A percentile compares a stretch with the other conserved stretches of the same genome.
phyloP scores from a whole-genome alignment of 176 grass and related monocot genomes.

The Phoenix roebelenii region DNA sequence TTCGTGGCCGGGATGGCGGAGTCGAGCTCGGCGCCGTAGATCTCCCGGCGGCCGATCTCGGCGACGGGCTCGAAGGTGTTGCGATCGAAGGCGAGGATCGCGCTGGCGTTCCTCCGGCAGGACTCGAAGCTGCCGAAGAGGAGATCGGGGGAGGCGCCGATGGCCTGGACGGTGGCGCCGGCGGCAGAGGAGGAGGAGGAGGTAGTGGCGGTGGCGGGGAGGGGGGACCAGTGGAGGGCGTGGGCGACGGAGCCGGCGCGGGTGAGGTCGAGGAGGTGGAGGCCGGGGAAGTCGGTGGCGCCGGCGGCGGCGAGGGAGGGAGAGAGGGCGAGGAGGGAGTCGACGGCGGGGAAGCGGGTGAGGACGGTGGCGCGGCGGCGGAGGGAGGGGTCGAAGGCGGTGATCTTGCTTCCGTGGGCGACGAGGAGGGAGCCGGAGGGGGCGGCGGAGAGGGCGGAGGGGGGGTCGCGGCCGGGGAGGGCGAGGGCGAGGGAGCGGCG shows the following conservation, averaged over 20 bases:
- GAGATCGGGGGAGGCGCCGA: slow-evolving; percentile 25
- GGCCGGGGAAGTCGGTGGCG: slow-evolving; percentile 52
- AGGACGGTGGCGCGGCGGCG: slow-evolving; percentile 38
- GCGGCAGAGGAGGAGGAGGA: slow-evolving; percentile 22
- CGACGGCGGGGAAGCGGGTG: slow-evolving; percentile 51
- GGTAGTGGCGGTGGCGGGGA: slow-evolving; percentile 18
- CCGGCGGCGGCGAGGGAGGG: slow-evolving; percentile 33
- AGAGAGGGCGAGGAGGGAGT: slow-evolving; percentile 48
- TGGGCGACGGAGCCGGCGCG: neutral
- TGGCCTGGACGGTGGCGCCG: slow-evolving; percentile 46
- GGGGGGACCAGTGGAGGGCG: slow-evolving; percentile 50
- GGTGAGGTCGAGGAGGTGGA: slow-evolving; percentile 52
- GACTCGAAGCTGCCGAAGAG: slow-evolving; percentile 82
- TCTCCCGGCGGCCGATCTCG: slow-evolving; percentile 60
- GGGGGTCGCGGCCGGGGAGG: slow-evolving; percentile 30
- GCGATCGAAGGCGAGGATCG: slow-evolving; percentile 59
- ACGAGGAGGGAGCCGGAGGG: slow-evolving; percentile 30
- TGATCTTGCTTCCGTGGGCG: slow-evolving; percentile 58
- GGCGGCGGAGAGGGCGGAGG: slow-evolving; percentile 32
- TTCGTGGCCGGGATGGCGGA: slow-evolving; percentile 59
- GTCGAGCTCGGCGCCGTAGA: slow-evolving; percentile 51
- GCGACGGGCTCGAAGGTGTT: slow-evolving; percentile 39
- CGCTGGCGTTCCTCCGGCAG: slow-evolving; percentile 52
- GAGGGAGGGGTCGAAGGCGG: slow-evolving; percentile 40
- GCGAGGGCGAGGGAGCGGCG: slow-evolving; percentile 28